phyloP scores from a whole-genome alignment of 257 asterid genomes.

The Orobanche coerulescens region DNA sequence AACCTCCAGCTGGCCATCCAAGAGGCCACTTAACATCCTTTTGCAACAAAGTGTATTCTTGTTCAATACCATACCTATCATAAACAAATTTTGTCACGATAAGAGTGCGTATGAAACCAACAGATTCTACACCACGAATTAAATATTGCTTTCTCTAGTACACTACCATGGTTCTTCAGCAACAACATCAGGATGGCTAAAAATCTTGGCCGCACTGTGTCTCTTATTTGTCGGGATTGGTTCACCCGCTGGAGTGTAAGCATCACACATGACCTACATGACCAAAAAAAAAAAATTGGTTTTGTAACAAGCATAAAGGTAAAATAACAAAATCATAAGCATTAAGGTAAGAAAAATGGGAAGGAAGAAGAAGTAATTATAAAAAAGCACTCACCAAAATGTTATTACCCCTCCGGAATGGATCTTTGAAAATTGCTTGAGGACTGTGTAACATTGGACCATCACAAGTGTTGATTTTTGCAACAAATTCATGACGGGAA shows the following conservation, averaged over 20 bases:
- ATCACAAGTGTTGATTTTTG: constrained; percentile 5
- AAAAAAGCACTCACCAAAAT: constrained; percentile 47
- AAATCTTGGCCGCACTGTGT: constrained; percentile 57
- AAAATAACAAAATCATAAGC: too few species aligned
- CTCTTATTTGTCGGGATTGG: constrained; percentile 87
- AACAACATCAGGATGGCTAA: constrained; percentile 63
- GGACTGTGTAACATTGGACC: constrained; percentile 46
- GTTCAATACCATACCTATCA: constrained; percentile 89
- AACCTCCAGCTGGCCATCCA: constrained; percentile 94
- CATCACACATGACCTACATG: constrained; percentile 75
- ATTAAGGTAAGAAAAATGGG: neutral
- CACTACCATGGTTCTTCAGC: constrained; percentile 74
- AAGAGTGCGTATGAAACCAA: neutral
- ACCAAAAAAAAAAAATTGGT: neutral
- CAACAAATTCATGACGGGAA: neutral
- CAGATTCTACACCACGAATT: neutral
- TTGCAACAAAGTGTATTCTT: constrained; percentile 84
- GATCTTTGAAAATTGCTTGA: constrained; percentile 88
- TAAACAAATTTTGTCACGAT: neutral
- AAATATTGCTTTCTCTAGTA: neutral
- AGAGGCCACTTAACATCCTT: constrained; percentile 79
- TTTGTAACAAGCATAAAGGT: neutral
- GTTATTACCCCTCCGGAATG: constrained; percentile 78
- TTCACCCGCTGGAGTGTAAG: constrained; percentile 90
- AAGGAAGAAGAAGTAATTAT: too few species aligned